These are phyloP conservation scores for Xerophyta viscosa DNA, from an alignment of 106 monocot genomes.

Conservation along the genomic window DNA sequence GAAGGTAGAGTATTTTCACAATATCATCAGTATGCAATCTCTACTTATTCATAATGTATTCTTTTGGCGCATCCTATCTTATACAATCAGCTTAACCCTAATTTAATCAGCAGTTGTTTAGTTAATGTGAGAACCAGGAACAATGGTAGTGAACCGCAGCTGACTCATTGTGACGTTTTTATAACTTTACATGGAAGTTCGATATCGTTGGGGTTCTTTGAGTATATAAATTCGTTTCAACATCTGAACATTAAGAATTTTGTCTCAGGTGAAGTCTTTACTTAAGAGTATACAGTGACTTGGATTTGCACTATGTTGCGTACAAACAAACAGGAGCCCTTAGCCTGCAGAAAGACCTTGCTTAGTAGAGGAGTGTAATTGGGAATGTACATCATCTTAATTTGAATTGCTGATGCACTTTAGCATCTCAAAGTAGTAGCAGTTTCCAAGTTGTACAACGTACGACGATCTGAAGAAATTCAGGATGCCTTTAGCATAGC, in stretches of 20 bases:
- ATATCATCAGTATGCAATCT: too few species aligned
- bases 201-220: too few species aligned
- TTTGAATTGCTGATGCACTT: neutral
- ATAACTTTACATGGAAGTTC: too few species aligned
- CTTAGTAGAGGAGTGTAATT: neutral
- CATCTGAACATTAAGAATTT: neutral
- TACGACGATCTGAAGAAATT: neutral
- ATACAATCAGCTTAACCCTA: too few species aligned
- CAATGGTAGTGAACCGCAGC: too few species aligned
- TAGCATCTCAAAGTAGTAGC: neutral
- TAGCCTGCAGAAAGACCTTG: neutral
- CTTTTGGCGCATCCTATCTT: too few species aligned
- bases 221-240: too few species aligned
- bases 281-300: constrained; percentile 1
- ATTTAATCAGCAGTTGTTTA: too few species aligned
- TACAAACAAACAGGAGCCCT: neutral
- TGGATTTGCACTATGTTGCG: neutral
- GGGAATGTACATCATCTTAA: neutral
- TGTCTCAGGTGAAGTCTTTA: constrained; percentile 1
- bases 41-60: too few species aligned
- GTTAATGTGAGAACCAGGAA: too few species aligned
- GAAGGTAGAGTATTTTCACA: too few species aligned
- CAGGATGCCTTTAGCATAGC: neutral
- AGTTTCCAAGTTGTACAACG: neutral
- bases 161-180: too few species aligned